Base-by-base conservation (phyloP, 495 filamentous ascomycete genomes). In the Penicillium bialowiezense region DNA sequence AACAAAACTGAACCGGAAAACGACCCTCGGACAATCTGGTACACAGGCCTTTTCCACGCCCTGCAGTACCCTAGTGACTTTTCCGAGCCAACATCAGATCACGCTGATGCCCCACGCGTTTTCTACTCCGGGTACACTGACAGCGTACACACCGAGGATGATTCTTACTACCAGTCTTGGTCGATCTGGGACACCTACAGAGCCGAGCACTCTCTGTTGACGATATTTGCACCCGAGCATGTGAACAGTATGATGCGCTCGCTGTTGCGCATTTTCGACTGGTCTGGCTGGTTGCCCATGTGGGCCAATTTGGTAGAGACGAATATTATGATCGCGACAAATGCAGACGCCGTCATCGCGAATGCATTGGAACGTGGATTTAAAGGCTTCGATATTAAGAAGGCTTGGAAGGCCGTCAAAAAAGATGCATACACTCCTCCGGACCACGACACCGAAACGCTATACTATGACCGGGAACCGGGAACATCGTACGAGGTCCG, bases 151-250 rank as follows among this genome's bases (percentile, higher is more conserved):
- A 50, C 32, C 0, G 39, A 23, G n/a, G 32, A 51, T 12, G 61
- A 64, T 17, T 61, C 58, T 10, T 64, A 64, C 41, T 64, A 62
- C 31, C 61, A 64, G 34, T 64, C 61, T 1, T 64, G 61, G 61
- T 64, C 61, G 3, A 62, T 64, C 28, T 64, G 61, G 61, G 61
- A 64, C 36, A 64, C 61, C 0, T 64, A 62, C 31, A 47, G 61
- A 28, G 61, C 61, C 5, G 61, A 64, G 20, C 58, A 62, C 20
- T 59, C 61, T 1, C 35, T 64, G 0, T 19, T 64, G 1, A 59
- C 61, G 3, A 29, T 64, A 0, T 59, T 64, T 21, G 58, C 61
- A 1, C 61, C 61, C 3, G 58, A 64, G 23, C 49, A 52, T 8
- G 58, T 64, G 12, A 64, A 64, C 17, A 45, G 50, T 29, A 64